Base-by-base conservation (phyloP, 2,329 filamentous ascomycete genomes). In the Purpureocillium lavendulum region DNA sequence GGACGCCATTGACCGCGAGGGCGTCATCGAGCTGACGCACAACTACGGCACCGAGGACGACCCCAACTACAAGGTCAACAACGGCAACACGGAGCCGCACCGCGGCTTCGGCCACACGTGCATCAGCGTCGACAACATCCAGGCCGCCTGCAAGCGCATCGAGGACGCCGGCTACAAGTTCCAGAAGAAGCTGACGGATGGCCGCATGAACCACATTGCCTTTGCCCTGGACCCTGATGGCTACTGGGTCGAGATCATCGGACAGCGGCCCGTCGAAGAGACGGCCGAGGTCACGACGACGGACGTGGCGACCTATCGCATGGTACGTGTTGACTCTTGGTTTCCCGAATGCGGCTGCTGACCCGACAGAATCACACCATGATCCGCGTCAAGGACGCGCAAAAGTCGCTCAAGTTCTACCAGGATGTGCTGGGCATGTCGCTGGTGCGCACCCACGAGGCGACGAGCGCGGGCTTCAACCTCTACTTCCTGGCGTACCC, bases 331-430 rank as follows among this genome's bases (percentile, higher is more conserved):
- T 10, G 21, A 5, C 10, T 10, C 21, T 26, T 26, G 21, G 6
- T 26, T 10, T 26, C n/a, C n/a, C n/a, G n/a, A n/a, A n/a, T n/a
- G n/a, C n/a, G n/a, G n/a, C n/a, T n/a, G n/a, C n/a, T n/a, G n/a
- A n/a, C n/a, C n/a, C n/a, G n/a, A n/a, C 32, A 83, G 79, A 89
- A 92, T 66, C 86, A 92, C 66, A 88, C 85, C 41, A 97, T 97
- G 92, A 77, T 98, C 51, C 85, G 92, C 24, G 83, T 97, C 65
- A 97, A 96, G 67, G 80, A 86, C 50, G 69, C 73, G 17, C 73
- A 86, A 56, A 80, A 77, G 61, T 85, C 81, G 12, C 69, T 89
- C 54, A 78, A 80, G 54, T 90, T 86, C 60, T 90, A 90, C 65
- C 75, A 90, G 60, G 87, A 96, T 7, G 73, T 86, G 21, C 72